Evolutionary conservation across 345 rosid species (phyloP).

Genomic region (Adansonia digitata): DNA sequence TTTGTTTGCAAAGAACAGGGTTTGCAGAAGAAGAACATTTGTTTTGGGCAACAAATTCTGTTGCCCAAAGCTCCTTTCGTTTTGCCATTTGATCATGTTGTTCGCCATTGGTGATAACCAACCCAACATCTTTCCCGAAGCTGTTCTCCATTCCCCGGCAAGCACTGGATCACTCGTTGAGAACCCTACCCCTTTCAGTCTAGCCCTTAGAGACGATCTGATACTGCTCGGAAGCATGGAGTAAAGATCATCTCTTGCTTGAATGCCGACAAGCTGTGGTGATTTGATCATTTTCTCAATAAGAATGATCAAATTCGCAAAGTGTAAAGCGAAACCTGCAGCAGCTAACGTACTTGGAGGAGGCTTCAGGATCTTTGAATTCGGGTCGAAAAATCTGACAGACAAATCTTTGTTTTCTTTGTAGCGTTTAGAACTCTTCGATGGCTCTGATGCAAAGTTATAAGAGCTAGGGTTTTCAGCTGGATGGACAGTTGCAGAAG

Average conservation of each 20-base stretch:
- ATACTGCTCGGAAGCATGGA: constrained; percentile 78
- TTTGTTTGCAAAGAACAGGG: constrained; percentile 68
- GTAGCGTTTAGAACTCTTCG: constrained; percentile 19
- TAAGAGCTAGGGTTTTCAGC: constrained; percentile 31
- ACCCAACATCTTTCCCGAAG: constrained; percentile 60
- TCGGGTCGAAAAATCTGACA: constrained; percentile 55
- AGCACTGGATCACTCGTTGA: constrained; percentile 67
- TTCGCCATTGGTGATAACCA: constrained; percentile 93
- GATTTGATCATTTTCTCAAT: constrained; percentile 94
- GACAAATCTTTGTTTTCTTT: constrained; percentile 12
- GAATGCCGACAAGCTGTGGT: constrained; percentile 82
- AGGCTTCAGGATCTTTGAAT: constrained; percentile 58
- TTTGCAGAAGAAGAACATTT: constrained; percentile 71
- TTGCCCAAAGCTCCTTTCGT: constrained; percentile 92
- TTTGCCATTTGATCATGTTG: constrained; percentile 97
- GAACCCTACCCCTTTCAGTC: constrained; percentile 77
- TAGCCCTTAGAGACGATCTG: constrained; percentile 48
- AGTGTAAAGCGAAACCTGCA: constrained; percentile 72
- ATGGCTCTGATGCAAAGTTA: constrained; percentile 40
- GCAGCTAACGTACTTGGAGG: constrained; percentile 73
- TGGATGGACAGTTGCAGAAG: constrained; percentile 80
- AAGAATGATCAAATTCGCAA: constrained; percentile 73
- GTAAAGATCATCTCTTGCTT: constrained; percentile 88
- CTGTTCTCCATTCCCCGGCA: constrained; percentile 88
- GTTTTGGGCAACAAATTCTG: constrained; percentile 46